These are phyloP conservation scores for Suillus cothurnatus DNA, from an alignment of 768 basidiomycete genomes.

Conservation along the genomic window DNA sequence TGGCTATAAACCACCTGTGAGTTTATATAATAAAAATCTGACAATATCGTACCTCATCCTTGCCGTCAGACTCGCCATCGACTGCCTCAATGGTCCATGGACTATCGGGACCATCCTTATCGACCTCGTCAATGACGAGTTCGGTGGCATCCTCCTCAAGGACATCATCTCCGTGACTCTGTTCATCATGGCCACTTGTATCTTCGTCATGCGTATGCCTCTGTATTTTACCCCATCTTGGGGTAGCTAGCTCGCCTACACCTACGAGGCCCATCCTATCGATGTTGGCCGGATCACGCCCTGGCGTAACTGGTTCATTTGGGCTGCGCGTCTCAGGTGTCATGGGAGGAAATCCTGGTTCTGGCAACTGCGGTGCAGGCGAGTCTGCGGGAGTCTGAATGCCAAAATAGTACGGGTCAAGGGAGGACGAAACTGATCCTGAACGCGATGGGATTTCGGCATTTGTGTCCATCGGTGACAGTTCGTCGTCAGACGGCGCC, in stretches of 20 bases:
- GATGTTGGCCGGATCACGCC: conserved; percentile 73
- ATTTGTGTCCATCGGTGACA: conserved; percentile 44
- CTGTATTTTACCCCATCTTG: conserved; percentile 77
- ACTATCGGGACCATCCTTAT: conserved; percentile 67
- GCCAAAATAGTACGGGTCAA: conserved; percentile 90
- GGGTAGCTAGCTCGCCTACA: conserved; percentile 95
- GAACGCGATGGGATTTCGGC: conserved; percentile 57
- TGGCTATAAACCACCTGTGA: conserved; percentile 32
- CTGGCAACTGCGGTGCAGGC: conserved; percentile 49
- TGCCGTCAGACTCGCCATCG: conserved; percentile 76
- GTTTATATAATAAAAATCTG: background rate
- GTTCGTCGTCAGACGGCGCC: conserved; percentile 29
- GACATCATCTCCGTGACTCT: conserved; percentile 36
- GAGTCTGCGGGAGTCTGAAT: conserved; percentile 69
- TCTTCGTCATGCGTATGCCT: conserved; percentile 39
- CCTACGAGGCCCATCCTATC: conserved; percentile 90
- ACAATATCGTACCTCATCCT: conserved; percentile 57
- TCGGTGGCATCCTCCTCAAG: conserved; percentile 33
- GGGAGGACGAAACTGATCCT: conserved; percentile 73
- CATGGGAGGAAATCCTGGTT: conserved; percentile 41
- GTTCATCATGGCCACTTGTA: conserved; percentile 42
- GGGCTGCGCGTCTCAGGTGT: conserved; percentile 62
- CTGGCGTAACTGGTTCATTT: conserved; percentile 64
- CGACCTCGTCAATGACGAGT: conserved; percentile 33
- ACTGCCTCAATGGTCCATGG: conserved; percentile 90